Conservation (phyloP, 1,284 basidiomycete species). For the Apiotrichum montevideense region DNA sequence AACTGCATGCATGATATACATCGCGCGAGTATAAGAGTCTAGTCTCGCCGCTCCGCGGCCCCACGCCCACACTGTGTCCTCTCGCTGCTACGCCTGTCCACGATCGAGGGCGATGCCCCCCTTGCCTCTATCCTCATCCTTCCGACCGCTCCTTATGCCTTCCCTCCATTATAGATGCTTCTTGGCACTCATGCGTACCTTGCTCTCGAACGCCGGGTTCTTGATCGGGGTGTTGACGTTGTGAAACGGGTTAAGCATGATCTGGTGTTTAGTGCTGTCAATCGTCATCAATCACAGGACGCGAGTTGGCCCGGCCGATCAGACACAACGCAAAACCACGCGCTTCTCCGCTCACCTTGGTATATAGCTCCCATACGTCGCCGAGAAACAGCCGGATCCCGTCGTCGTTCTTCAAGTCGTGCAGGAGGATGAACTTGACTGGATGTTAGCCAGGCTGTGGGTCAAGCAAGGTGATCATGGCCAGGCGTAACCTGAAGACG, state of each 20-base stretch:
- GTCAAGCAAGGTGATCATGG: too few relatives aligned
- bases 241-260: constrained; percentile 85
- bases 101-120: background rate
- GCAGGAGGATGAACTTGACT: constrained; percentile 76
- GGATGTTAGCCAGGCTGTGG: background rate
- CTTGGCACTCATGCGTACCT: constrained; percentile 78
- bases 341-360: constrained; percentile 61
- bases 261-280: constrained; percentile 50
- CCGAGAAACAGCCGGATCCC: constrained; percentile 83
- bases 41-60: background rate
- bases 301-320: background rate
- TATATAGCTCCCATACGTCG: constrained; percentile 90
- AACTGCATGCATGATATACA: constrained; percentile 22
- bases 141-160: constrained; percentile 4
- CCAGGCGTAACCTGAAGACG: too few relatives aligned
- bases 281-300: background rate
- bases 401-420: constrained; percentile 92
- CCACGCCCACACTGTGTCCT: background rate
- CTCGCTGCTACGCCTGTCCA: background rate
- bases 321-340: too few relatives aligned
- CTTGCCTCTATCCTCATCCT: background rate
- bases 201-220: constrained; percentile 70
- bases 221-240: constrained; percentile 76
- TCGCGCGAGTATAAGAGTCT: background rate
- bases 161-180: constrained; percentile 59